Conservation (phyloP, 1,139 yeast species). For the Taphrina communis region DNA sequence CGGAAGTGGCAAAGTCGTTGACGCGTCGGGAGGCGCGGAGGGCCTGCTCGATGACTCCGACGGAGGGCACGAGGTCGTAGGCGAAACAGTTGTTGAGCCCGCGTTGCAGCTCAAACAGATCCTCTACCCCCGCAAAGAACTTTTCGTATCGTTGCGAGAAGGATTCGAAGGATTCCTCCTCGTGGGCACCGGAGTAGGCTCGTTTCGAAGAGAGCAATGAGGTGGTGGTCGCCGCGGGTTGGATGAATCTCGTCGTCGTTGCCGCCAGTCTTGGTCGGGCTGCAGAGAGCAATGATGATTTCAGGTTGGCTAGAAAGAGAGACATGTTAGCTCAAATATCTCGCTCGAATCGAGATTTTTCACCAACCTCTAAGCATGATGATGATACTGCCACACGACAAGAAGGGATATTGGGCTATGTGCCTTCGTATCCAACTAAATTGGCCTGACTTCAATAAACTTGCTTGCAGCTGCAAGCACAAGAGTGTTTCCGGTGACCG, state of each 20-base stretch:
- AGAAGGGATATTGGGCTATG: neutral
- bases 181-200: slow-evolving; percentile 63
- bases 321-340: neutral
- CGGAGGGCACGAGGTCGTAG: slow-evolving; percentile 98
- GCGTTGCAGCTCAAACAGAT: slow-evolving; percentile 76
- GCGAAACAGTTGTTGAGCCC: slow-evolving; percentile 96
- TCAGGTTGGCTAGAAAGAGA: slow-evolving; percentile 14
- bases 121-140: slow-evolving; percentile 97
- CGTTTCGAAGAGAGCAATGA: slow-evolving; percentile 3
- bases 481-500: slow-evolving; percentile 13
- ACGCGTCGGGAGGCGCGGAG: slow-evolving; percentile 98
- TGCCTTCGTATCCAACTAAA: too few relatives aligned
- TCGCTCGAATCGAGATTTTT: neutral
- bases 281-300: slow-evolving; percentile 3
- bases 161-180: slow-evolving; percentile 92
- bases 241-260: slow-evolving; percentile 2
- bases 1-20: slow-evolving; percentile 97
- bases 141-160: slow-evolving; percentile 88
- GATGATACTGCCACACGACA: neutral
- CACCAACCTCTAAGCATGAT: slow-evolving; percentile 13
- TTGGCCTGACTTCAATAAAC: neutral
- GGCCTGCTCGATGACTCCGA: slow-evolving; percentile 93
- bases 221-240: neutral
- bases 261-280: slow-evolving; percentile 9
- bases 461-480: neutral